These are phyloP conservation scores for Hymenoscyphus infarciens DNA, from an alignment of 2,329 filamentous ascomycete species.

Conservation along the genomic window DNA sequence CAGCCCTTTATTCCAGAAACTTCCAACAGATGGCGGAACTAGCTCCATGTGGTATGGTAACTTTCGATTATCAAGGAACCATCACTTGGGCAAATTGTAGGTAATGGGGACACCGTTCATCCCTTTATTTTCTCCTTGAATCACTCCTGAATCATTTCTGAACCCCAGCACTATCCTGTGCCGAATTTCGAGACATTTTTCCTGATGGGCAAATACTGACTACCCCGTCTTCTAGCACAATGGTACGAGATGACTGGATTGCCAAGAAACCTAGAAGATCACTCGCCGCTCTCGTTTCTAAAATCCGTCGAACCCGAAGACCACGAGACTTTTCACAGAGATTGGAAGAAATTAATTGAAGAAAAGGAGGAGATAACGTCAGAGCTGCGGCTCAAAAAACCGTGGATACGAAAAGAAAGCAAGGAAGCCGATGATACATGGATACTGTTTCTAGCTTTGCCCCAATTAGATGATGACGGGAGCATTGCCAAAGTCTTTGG, in stretches of 20 bases:
- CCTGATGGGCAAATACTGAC: no score
- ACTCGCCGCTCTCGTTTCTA: slow-evolving; percentile 64
- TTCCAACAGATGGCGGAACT: slow-evolving; percentile 28
- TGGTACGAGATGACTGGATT: slow-evolving; percentile 65
- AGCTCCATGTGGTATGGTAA: slow-evolving; percentile 27
- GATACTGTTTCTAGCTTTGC: slow-evolving; percentile 64
- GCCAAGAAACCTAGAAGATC: slow-evolving; percentile 47
- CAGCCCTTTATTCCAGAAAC: slow-evolving; percentile 22
- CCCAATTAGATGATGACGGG: slow-evolving; percentile 61
- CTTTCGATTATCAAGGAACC: slow-evolving; percentile 21
- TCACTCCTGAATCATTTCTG: no score
- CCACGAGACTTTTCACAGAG: slow-evolving; percentile 49
- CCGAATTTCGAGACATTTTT: no score
- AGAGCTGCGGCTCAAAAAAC: slow-evolving; percentile 54
- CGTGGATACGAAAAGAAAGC: slow-evolving; percentile 55
- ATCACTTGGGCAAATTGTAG: slow-evolving; percentile 27
- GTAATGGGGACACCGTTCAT: no score
- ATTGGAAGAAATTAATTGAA: slow-evolving; percentile 59
- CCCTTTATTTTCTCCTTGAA: no score
- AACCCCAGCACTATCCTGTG: no score
- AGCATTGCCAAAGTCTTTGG: slow-evolving; percentile 61
- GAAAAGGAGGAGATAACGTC: slow-evolving; percentile 70
- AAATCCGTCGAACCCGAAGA: slow-evolving; percentile 66
- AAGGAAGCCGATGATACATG: slow-evolving; percentile 55
- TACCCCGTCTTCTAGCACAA: slow-evolving; percentile 8